phyloP scores from a whole-genome alignment of 2,329 filamentous ascomycete species.

The Calonectria hawksworthii region DNA sequence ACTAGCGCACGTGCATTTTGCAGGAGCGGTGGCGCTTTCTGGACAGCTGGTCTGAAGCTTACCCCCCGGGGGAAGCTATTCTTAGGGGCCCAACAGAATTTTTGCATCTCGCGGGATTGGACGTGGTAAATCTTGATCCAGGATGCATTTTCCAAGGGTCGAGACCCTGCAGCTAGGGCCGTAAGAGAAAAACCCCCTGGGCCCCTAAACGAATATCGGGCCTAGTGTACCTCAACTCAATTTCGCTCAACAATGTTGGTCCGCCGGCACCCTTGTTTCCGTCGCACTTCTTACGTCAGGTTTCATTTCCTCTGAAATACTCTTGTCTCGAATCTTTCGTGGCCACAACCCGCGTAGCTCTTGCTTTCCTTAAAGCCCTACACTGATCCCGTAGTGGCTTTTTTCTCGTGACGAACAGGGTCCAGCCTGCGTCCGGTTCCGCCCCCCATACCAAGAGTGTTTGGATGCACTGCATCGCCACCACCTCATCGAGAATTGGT shows the following conservation, averaged over 20 bases:
- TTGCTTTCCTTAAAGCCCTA: slow-evolving; percentile 5
- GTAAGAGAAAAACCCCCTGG: slow-evolving; percentile 5
- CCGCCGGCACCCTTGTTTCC: not conserved
- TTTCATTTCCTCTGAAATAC: slow-evolving; percentile 10
- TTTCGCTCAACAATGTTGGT: slow-evolving; percentile 13
- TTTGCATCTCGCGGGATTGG: not conserved
- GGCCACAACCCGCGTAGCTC: not conserved
- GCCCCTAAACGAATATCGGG: slow-evolving; percentile 8
- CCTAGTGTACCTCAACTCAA: slow-evolving; percentile 1
- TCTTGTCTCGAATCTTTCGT: not conserved
- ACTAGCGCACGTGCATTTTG: not conserved
- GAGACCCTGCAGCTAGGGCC: slow-evolving; percentile 1
- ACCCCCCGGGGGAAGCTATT: not conserved
- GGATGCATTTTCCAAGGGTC: slow-evolving; percentile 1
- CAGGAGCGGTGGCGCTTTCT: not conserved
- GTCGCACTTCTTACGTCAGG: slow-evolving; percentile 9
- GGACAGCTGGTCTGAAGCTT: not conserved
- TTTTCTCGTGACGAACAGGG: not conserved
- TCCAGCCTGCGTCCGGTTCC: not conserved
- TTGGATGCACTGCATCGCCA: not conserved
- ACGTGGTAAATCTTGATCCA: not conserved
- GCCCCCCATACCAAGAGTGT: not conserved
- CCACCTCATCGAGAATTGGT: not conserved
- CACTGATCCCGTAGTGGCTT: not conserved
- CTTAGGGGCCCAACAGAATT: slow-evolving; percentile 8